Base-by-base conservation (phyloP, 768 basidiomycete species). In the Lepiota venenata region DNA sequence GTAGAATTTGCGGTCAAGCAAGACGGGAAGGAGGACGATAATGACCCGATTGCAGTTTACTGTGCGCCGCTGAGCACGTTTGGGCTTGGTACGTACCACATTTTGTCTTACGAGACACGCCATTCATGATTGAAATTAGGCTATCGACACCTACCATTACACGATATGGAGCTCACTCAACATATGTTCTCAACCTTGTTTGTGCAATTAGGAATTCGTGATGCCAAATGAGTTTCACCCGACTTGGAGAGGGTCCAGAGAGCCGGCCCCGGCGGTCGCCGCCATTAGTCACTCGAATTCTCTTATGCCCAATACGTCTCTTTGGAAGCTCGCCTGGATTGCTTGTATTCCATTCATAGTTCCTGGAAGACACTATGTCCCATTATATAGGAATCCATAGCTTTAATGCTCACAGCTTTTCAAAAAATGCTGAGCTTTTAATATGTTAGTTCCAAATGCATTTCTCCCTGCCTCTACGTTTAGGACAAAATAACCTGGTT, bases 151-250 rank as follows among this genome's bases (percentile, higher is more conserved):
- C 68, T 98, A 4, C 93, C 96, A 0, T 72, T 98, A 35, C 91
- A 93, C 62, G 96, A 98, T 68, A 71, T 81, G 2, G 87, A 94
- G 65, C 82, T 92, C 41, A 87, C 88, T 37, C 93, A 94, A 63
- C 91, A 87, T 63, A 74, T 98, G 47, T 98, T 95, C 69, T 92
- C 94, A 20, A 94, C 94, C n/a, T 75, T 98, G 15, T 97, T 98
- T 63, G 85, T 96, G 18, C 71, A 80, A 52, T 80, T 87, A 43
- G 70, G 77, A 15, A 67, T 92, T 39, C 63, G 66, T 32, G 66
- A 74, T 58, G 57, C 58, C 20, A 42, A 56, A 18, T 58, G 20
- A 56, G 5, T 44, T 14, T 18, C 25, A 16, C 12, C 18, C 18
- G 25, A 12, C 11, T 44, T 44, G 20, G 11, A 20, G 11, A 2